Evolutionary conservation across 768 basidiomycete species (phyloP).

Genomic region (Boletus huronensis): DNA sequence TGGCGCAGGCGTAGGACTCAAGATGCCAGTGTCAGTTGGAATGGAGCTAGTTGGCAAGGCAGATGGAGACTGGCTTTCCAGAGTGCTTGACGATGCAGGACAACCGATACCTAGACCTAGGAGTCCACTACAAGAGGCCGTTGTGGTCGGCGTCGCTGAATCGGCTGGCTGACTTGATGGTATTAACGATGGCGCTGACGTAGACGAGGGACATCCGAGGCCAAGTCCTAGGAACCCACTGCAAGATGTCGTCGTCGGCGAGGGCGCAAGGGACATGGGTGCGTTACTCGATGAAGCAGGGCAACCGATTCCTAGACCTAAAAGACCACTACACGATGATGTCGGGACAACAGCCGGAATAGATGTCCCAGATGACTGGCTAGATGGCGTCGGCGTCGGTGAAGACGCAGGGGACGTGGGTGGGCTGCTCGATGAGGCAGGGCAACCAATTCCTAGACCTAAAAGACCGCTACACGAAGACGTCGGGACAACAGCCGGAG

Average conservation of each 20-base stretch:
- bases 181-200: background rate
- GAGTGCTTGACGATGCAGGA: constrained; percentile 9
- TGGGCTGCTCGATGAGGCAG: background rate
- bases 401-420: background rate
- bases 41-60: background rate
- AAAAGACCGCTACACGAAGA: background rate
- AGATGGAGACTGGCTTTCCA: constrained; percentile 4
- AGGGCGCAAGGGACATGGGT: background rate
- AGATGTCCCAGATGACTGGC: too few species aligned
- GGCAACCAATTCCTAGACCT: background rate
- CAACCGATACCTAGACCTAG: constrained; percentile 11
- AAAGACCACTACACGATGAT: background rate
- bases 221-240: constrained; percentile 16
- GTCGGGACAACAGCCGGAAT: too few species aligned
- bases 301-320: background rate
- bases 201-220: constrained; percentile 3
- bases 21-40: background rate
- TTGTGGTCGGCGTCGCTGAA: background rate
- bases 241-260: constrained; percentile 4
- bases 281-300: background rate
- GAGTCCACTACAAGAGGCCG: constrained; percentile 6
- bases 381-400: too few species aligned
- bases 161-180: background rate
- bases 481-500: background rate
- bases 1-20: background rate